Percentiles rank a stretch among this genome's conserved stretches.
Evolutionary conservation across 2,329 filamentous ascomycete genomes (phyloP).

Genomic region (Aspergillus amoenus): DNA sequence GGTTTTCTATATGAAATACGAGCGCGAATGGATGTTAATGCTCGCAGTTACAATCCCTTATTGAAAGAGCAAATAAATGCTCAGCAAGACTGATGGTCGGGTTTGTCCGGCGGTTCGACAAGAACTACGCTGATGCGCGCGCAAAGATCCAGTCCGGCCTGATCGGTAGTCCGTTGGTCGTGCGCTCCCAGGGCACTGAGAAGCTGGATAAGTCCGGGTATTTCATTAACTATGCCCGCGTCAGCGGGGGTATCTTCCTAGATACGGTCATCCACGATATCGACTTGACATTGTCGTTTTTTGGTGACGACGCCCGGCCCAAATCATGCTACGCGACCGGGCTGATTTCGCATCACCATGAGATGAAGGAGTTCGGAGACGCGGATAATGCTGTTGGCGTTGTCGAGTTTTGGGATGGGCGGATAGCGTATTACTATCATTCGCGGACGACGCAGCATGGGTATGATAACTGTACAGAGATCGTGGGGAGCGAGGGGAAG

Average conservation of each 20-base stretch:
- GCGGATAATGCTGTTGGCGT: constrained; percentile 64
- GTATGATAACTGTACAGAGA: constrained; percentile 66
- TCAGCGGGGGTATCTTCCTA: constrained; percentile 67
- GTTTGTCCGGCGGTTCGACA: constrained; percentile 66
- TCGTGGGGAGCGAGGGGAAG: constrained; percentile 67
- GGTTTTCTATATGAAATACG: constrained; percentile 6
- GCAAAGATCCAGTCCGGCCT: constrained; percentile 52
- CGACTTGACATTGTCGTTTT: constrained; percentile 64
- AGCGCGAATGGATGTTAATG: neutral
- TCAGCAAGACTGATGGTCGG: constrained; percentile 64
- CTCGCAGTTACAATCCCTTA: constrained; percentile 46
- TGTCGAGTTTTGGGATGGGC: constrained; percentile 63
- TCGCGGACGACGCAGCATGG: constrained; percentile 67
- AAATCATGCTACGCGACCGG: constrained; percentile 58
- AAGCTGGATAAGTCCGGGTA: constrained; percentile 64
- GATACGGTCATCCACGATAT: constrained; percentile 72
- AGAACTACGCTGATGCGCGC: constrained; percentile 62
- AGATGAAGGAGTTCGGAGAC: constrained; percentile 57
- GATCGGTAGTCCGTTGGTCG: constrained; percentile 60
- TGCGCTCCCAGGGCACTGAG: constrained; percentile 67
- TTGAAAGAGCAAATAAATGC: constrained; percentile 57
- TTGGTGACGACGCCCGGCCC: constrained; percentile 51
- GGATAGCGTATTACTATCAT: constrained; percentile 64
- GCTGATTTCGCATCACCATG: constrained; percentile 60
- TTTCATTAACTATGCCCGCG: constrained; percentile 66